These are phyloP conservation scores for Phytophthora melonis DNA, from an alignment of 352 stramenopile genomes.

Conservation along the genomic window DNA sequence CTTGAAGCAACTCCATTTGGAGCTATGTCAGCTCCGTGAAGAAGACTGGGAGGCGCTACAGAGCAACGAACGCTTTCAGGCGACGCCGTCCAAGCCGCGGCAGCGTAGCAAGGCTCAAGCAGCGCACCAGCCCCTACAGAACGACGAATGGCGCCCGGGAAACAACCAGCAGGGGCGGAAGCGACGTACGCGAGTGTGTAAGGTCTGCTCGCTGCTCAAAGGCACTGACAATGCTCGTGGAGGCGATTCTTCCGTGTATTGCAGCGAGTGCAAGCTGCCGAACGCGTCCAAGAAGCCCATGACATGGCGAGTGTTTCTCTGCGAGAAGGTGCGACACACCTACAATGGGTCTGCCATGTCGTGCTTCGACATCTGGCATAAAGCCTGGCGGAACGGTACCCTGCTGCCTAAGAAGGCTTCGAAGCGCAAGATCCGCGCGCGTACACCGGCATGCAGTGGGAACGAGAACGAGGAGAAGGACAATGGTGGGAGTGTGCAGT, in stretches of 20 bases:
- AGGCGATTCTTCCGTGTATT: not conserved
- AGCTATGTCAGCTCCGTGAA: not conserved
- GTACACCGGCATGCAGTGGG: not conserved
- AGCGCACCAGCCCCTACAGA: no score
- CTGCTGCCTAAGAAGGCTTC: no score
- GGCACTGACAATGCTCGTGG: not conserved
- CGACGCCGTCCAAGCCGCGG: not conserved
- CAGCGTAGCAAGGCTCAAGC: not conserved
- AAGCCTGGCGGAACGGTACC: no score
- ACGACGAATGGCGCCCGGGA: not conserved
- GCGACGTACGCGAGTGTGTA: not conserved
- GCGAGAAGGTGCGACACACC: not conserved
- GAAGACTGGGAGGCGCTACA: not conserved
- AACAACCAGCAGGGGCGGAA: not conserved
- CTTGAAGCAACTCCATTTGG: not conserved
- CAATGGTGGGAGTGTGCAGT: not conserved
- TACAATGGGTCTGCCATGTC: no score
- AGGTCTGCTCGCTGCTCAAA: not conserved
- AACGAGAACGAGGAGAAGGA: not conserved
- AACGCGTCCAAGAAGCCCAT: not conserved
- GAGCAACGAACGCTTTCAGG: not conserved
- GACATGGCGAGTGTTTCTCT: not conserved
- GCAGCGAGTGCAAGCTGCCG: no score
- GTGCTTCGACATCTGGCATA: not conserved
- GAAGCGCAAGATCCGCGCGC: not conserved